These are phyloP conservation scores for Barbatosphaeria neglecta DNA, from an alignment of 495 filamentous ascomycete genomes.

Conservation along the genomic window DNA sequence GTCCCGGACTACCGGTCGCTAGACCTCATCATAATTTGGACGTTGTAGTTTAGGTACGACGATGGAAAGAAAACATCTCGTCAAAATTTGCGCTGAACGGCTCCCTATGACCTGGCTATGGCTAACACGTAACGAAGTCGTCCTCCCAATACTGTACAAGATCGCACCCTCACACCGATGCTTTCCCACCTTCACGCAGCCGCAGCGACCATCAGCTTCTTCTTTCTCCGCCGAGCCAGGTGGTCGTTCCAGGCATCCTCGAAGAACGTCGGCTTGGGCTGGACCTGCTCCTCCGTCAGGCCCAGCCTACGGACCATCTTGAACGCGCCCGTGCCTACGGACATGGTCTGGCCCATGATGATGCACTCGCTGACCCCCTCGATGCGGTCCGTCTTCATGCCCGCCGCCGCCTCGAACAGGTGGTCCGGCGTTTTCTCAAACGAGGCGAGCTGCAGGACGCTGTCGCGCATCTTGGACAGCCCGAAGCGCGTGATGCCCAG, in stretches of 20 bases:
- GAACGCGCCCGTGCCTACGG: slow-evolving; percentile 83
- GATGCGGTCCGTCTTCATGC: slow-evolving; percentile 77
- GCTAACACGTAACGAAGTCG: no score
- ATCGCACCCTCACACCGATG: background rate
- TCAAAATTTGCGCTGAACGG: no score
- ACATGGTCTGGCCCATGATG: slow-evolving; percentile 93
- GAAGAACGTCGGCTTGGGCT: slow-evolving; percentile 55
- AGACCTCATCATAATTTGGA: no score
- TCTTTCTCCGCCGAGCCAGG: slow-evolving; percentile 21
- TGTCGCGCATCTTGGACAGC: slow-evolving; percentile 92
- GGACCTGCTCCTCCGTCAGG: slow-evolving; percentile 52
- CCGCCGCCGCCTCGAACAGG: slow-evolving; percentile 85
- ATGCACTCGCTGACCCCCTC: slow-evolving; percentile 95
- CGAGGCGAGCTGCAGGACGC: slow-evolving; percentile 83
- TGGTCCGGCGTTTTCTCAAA: slow-evolving; percentile 99
- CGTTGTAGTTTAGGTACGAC: no score
- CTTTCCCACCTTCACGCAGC: background rate
- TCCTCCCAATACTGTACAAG: no score
- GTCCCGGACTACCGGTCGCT: no score
- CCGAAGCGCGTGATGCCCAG: slow-evolving; percentile 97
- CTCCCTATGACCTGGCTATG: no score
- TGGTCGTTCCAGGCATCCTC: slow-evolving; percentile 58
- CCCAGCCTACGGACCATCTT: slow-evolving; percentile 69
- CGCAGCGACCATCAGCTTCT: slow-evolving; percentile 1
- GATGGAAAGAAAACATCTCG: no score